Evolutionary conservation across 2,329 filamentous ascomycete species (phyloP).

Genomic region (Alternaria sp.): DNA sequence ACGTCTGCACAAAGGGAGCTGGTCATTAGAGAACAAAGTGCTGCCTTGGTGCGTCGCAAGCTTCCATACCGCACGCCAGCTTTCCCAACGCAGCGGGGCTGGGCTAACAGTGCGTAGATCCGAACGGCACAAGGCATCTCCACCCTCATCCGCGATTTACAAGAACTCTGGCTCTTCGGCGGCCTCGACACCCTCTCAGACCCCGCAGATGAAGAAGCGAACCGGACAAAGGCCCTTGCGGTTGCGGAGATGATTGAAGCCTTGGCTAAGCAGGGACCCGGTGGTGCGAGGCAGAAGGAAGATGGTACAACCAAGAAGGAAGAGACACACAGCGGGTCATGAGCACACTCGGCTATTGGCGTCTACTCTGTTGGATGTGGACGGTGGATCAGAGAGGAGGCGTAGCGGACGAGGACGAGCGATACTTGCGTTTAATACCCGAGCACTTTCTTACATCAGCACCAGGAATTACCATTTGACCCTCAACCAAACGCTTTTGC

Average conservation of each 20-base stretch:
- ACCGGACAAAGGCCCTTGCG: constrained; percentile 21
- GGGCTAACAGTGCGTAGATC: constrained; percentile 48
- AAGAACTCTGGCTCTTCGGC: constrained; percentile 72
- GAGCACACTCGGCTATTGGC: neutral
- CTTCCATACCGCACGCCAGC: neutral
- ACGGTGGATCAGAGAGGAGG: neutral
- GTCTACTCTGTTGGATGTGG: no score
- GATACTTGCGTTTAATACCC: neutral
- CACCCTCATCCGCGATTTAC: constrained; percentile 65
- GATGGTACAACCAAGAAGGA: neutral
- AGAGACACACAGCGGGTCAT: neutral
- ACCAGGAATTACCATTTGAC: neutral
- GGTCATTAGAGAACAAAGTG: constrained; percentile 65
- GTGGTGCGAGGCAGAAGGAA: constrained; percentile 1
- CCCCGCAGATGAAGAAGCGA: constrained; percentile 33
- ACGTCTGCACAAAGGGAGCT: constrained; percentile 64
- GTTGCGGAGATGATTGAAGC: constrained; percentile 33
- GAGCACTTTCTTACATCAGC: neutral
- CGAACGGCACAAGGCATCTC: constrained; percentile 68
- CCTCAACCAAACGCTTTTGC: neutral
- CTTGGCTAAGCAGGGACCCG: constrained; percentile 24
- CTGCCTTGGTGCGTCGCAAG: constrained; percentile 58
- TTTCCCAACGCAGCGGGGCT: neutral
- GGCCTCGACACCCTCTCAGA: constrained; percentile 63
- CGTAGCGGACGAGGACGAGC: neutral